Conservation (phyloP, 2,329 filamentous ascomycete genomes). For the Hymenoscyphus albidus region DNA sequence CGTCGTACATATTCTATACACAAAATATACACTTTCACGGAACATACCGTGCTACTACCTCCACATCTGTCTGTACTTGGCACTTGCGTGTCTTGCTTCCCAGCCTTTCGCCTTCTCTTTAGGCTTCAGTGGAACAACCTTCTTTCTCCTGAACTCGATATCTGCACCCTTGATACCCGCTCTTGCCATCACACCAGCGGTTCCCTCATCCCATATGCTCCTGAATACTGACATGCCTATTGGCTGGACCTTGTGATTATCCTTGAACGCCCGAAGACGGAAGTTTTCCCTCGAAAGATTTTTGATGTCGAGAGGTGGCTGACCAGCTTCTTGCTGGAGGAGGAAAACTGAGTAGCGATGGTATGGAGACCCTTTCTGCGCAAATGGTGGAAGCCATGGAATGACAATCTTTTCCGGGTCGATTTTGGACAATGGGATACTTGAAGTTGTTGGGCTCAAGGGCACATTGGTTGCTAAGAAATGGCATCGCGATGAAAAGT, state of each 20-base stretch:
- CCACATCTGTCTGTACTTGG: conserved; percentile 57
- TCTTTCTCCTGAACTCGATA: conserved; percentile 79
- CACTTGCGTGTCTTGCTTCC: conserved; percentile 62
- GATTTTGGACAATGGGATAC: conserved; percentile 62
- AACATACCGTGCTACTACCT: conserved; percentile 18
- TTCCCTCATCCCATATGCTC: conserved; percentile 83
- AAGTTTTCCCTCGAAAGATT: conserved; percentile 62
- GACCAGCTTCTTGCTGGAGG: conserved; percentile 68
- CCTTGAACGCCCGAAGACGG: conserved; percentile 69
- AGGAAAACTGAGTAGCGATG: conserved; percentile 83
- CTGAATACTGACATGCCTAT: conserved; percentile 88
- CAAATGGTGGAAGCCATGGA: conserved; percentile 81
- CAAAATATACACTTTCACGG: conserved; percentile 1
- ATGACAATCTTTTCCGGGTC: conserved; percentile 62
- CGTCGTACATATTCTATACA: conserved; percentile 9
- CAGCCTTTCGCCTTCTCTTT: conserved; percentile 59
- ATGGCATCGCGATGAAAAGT: conserved; percentile 79
- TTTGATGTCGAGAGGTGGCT: conserved; percentile 53
- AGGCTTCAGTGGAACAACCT: conserved; percentile 63
- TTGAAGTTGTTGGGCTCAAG: conserved; percentile 57
- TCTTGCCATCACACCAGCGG: conserved; percentile 79
- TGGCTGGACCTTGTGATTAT: conserved; percentile 64
- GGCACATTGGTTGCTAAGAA: conserved; percentile 74
- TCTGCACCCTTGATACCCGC: conserved; percentile 71
- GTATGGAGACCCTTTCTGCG: conserved; percentile 87